A percentile compares a stretch with the other conserved stretches of the same genome.
These are phyloP conservation scores for Decorospora gaudefroyi DNA, from an alignment of 2,329 filamentous ascomycete species.

Conservation along the genomic window DNA sequence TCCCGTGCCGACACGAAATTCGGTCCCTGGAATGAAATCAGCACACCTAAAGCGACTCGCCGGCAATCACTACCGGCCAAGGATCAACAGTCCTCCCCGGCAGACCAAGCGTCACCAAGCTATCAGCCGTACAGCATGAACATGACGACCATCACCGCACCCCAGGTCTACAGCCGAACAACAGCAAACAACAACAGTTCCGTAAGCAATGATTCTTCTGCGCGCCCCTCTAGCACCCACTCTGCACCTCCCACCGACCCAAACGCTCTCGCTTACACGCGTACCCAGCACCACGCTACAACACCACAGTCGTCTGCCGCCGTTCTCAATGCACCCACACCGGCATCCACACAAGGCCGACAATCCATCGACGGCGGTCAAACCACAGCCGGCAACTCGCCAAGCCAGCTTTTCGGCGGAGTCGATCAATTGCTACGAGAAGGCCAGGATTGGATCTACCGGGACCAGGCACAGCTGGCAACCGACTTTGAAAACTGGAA, in stretches of 20 bases:
- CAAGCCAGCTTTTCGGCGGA: slow-evolving; percentile 61
- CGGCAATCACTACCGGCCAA: slow-evolving; percentile 22
- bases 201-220: slow-evolving; percentile 30
- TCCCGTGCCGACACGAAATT: slow-evolving; percentile 78
- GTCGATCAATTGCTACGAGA: slow-evolving; percentile 65
- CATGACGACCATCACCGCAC: slow-evolving; percentile 30
- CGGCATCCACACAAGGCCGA: slow-evolving; percentile 31
- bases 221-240: slow-evolving; percentile 36
- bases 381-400: slow-evolving; percentile 46
- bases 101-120: slow-evolving; percentile 29
- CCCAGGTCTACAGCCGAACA: slow-evolving; percentile 31
- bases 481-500: slow-evolving; percentile 67
- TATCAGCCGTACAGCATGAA: slow-evolving; percentile 42
- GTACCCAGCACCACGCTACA: slow-evolving; percentile 34
- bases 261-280: slow-evolving; percentile 38
- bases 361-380: slow-evolving; percentile 35
- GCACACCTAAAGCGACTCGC: slow-evolving; percentile 31
- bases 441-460: slow-evolving; percentile 65
- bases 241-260: slow-evolving; percentile 41
- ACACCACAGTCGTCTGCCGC: slow-evolving; percentile 18
- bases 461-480: slow-evolving; percentile 65
- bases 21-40: slow-evolving; percentile 60
- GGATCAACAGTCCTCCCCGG: slow-evolving; percentile 26
- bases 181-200: slow-evolving; percentile 26
- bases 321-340: slow-evolving; percentile 28